Evolutionary conservation across 2,329 filamentous ascomycete species (phyloP), one percentile per base, ranked within the genome.

Genomic region (Ophiostoma sp.): DNA sequence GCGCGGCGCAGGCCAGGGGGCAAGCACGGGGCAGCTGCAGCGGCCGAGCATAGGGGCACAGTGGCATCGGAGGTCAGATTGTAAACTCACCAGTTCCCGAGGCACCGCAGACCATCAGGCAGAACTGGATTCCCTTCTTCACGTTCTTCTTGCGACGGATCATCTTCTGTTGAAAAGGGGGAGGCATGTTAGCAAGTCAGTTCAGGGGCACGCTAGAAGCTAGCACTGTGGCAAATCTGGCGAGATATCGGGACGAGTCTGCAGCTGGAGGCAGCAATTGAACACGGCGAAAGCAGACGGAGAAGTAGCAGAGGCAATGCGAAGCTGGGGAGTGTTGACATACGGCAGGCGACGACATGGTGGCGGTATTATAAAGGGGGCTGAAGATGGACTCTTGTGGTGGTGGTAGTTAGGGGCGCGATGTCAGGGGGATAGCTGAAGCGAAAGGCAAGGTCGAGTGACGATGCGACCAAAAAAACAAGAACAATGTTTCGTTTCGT

Each of bases 71-170:
- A 27, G 27, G 27, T 27, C 27, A 2, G 27, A 27, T 27, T 27
- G 27, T 69, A 70, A 69, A 82, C 86, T 77, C 88, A 97, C 93
- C 95, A 81, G 95, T 98, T 81, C 95, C 95, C 75, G 94, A 98
- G 79, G 95, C 95, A 84, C 95, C 95, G 79, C 95, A 98, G 77
- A 99, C 95, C 95, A 99, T 99, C 87, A 99, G 83, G 81, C 93
- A 98, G 85, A 99, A 99, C 86, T 99, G 95, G 78, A 99, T 98
- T 79, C 95, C 95, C 88, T 97, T 97, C 91, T 97, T 97, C 84
- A 99, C 94, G 87, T 99, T 98, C 91, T 99, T 99, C 94, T 99
- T 99, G 82, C 92, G 90, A 83, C 95, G 93, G 80, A 97, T 93
- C 91, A 97, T 95, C 82, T 96, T 92, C 88, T 92, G 80, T 41